A percentile compares a stretch with the other conserved stretches of the same genome.
Evolutionary conservation across 495 filamentous ascomycete genomes (phyloP).

Genomic region (Penicillium malachiteum): DNA sequence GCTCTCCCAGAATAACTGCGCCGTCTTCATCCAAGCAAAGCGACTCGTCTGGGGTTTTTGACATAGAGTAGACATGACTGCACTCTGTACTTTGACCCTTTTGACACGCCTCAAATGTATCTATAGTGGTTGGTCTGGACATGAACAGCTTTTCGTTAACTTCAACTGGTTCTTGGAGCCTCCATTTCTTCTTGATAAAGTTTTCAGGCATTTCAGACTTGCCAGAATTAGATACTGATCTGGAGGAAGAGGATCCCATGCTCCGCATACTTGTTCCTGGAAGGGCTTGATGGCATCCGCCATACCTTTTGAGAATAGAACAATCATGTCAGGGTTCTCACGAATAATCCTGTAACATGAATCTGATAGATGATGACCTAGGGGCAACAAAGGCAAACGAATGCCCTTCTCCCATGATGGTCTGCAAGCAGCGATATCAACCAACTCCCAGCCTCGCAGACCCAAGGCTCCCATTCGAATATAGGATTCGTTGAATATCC

Average conservation of each 20-base stretch:
- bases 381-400: too few relatives aligned
- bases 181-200: background rate
- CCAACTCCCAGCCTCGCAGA: background rate
- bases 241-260: slow-evolving; percentile 4
- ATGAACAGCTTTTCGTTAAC: too few relatives aligned
- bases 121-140: too few relatives aligned
- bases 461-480: background rate
- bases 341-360: background rate
- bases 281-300: background rate
- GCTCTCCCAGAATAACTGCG: too few relatives aligned
- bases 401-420: slow-evolving; percentile 2
- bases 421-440: background rate
- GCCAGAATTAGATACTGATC: slow-evolving; percentile 3
- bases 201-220: slow-evolving; percentile 1
- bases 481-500: background rate
- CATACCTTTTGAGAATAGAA: background rate
- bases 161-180: background rate
- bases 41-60: too few relatives aligned
- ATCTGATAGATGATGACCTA: too few relatives aligned
- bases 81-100: too few relatives aligned
- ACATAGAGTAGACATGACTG: too few relatives aligned
- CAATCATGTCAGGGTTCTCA: slow-evolving; percentile 1
- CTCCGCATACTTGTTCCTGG: background rate
- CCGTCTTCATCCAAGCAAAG: too few relatives aligned
- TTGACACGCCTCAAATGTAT: too few relatives aligned